These are phyloP conservation scores for Cladophialophora yegresii DNA, from an alignment of 2,329 filamentous ascomycete species.

Conservation along the genomic window DNA sequence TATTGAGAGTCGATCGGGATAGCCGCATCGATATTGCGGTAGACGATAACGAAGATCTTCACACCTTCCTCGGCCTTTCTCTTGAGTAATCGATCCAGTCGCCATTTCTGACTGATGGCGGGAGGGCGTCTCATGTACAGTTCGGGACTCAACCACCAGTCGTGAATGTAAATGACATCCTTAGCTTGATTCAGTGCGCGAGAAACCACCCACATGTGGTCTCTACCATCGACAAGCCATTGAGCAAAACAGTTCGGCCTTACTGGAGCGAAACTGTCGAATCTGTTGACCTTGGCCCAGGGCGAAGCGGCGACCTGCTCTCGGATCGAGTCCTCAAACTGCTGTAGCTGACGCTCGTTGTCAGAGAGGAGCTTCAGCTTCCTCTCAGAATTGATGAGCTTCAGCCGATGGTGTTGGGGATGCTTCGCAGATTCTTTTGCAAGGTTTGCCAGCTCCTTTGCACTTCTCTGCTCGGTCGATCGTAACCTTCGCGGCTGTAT, in stretches of 20 bases:
- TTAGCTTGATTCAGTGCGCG: slow-evolving; percentile 94
- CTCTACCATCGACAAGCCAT: slow-evolving; percentile 93
- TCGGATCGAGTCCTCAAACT: slow-evolving; percentile 90
- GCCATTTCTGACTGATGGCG: slow-evolving; percentile 97
- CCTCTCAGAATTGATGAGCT: slow-evolving; percentile 86
- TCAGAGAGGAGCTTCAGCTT: slow-evolving; percentile 88
- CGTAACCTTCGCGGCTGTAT: slow-evolving; percentile 61
- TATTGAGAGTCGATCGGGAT: slow-evolving; percentile 98
- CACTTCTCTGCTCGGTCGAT: slow-evolving; percentile 50
- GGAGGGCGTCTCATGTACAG: slow-evolving; percentile 91
- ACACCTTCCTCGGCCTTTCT: slow-evolving; percentile 92
- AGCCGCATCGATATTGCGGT: slow-evolving; percentile 94
- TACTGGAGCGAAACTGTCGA: slow-evolving; percentile 90
- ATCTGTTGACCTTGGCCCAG: slow-evolving; percentile 82
- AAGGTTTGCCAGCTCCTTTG: slow-evolving; percentile 64
- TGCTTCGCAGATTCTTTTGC: slow-evolving; percentile 63
- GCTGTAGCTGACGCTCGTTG: slow-evolving; percentile 82
- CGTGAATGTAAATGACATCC: slow-evolving; percentile 98
- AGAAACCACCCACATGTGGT: slow-evolving; percentile 99
- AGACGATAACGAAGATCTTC: slow-evolving; percentile 97
- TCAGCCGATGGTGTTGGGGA: slow-evolving; percentile 78
- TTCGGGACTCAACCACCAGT: slow-evolving; percentile 98
- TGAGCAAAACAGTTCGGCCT: slow-evolving; percentile 84
- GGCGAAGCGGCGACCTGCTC: slow-evolving; percentile 80
- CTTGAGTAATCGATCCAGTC: slow-evolving; percentile 88